phyloP scores from a whole-genome alignment of 345 rosid species.

The Raphanus raphanistrum region DNA sequence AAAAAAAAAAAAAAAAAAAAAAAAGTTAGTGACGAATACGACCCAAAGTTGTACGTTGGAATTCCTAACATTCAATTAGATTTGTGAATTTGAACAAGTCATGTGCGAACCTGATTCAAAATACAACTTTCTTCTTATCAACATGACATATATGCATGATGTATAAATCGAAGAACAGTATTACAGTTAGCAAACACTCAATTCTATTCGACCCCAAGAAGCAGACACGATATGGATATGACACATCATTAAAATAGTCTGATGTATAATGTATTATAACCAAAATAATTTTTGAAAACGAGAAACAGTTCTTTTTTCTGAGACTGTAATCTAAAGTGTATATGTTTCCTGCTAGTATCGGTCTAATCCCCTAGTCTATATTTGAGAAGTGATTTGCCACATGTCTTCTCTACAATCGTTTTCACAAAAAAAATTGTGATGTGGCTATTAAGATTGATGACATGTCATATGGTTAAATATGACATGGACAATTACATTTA shows the following conservation, averaged over 20 bases:
- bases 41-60: background rate
- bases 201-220: background rate
- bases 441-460: no score
- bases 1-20: no score
- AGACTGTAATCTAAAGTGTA: background rate
- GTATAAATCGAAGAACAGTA: slow-evolving; percentile 6
- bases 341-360: background rate
- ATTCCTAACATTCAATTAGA: background rate
- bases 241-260: background rate
- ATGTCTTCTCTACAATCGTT: no score
- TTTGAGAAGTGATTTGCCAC: no score
- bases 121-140: background rate
- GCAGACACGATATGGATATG: background rate
- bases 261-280: background rate
- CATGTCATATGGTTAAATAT: no score
- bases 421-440: no score
- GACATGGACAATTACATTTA: no score
- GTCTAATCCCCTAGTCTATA: no score
- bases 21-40: background rate
- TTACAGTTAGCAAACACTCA: background rate
- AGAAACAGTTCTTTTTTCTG: background rate
- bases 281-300: background rate
- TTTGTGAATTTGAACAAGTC: background rate
- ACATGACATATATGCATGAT: background rate
- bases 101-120: background rate